A percentile compares a stretch with the other conserved stretches of the same genome.
phyloP scores from a whole-genome alignment of 2,329 filamentous ascomycete species.

The Diplodia corticola region DNA sequence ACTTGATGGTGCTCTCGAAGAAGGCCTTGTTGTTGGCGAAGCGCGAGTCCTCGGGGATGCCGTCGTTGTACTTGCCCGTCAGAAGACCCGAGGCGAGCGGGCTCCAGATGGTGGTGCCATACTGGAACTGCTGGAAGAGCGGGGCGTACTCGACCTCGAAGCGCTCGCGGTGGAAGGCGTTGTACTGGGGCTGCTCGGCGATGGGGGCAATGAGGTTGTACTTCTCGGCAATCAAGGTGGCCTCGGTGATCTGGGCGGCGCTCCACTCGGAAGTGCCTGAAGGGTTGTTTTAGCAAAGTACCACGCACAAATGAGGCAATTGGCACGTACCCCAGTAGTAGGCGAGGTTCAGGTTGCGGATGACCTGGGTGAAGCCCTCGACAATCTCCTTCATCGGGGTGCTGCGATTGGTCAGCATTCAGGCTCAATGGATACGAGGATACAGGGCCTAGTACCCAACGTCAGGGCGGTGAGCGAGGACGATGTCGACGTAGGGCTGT shows the following conservation, averaged over 20 bases:
- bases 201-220: constrained; percentile 61
- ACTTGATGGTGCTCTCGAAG: constrained; percentile 58
- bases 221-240: constrained; percentile 60
- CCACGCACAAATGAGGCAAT: neutral
- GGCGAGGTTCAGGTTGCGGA: constrained; percentile 58
- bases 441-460: constrained; percentile 37
- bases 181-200: constrained; percentile 60
- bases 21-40: constrained; percentile 60
- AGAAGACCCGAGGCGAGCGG: constrained; percentile 59
- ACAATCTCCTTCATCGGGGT: constrained; percentile 66
- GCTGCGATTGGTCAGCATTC: constrained; percentile 28
- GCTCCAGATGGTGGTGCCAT: constrained; percentile 59
- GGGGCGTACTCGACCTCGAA: constrained; percentile 64
- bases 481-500: constrained; percentile 66
- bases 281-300: neutral
- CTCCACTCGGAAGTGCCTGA: constrained; percentile 58
- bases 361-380: constrained; percentile 53
- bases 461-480: constrained; percentile 64
- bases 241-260: constrained; percentile 60
- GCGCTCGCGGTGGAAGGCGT: constrained; percentile 61
- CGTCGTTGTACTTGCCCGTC: constrained; percentile 66
- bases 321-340: constrained; percentile 60
- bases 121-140: constrained; percentile 57
- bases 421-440: neutral
- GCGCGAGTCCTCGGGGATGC: constrained; percentile 61